Conservation (phyloP, 2,329 filamentous ascomycete genomes). For the Colletotrichum higginsianum region DNA sequence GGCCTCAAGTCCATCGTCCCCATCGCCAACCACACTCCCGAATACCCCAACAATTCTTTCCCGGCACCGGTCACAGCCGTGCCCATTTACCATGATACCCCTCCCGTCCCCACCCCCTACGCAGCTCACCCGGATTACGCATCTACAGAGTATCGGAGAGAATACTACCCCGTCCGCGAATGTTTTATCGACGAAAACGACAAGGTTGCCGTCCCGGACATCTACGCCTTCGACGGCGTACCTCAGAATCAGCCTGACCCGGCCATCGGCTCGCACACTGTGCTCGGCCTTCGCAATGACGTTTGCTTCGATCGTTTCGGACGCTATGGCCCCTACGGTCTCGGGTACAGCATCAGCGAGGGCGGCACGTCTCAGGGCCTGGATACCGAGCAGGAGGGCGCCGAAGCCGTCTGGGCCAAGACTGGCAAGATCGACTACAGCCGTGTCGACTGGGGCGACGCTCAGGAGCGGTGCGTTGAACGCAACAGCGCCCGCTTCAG, state of each 20-base stretch:
- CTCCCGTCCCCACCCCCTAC: constrained; percentile 60
- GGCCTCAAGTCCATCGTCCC: constrained; percentile 81
- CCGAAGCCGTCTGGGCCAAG: constrained; percentile 70
- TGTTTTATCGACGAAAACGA: constrained; percentile 76
- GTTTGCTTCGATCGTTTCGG: constrained; percentile 92
- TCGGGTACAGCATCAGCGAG: constrained; percentile 82
- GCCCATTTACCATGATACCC: constrained; percentile 51
- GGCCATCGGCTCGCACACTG: constrained; percentile 81
- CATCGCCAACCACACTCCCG: constrained; percentile 74
- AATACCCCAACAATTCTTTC: constrained; percentile 74
- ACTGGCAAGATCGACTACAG: constrained; percentile 71
- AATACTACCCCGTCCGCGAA: constrained; percentile 67
- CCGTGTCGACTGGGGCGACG: constrained; percentile 67
- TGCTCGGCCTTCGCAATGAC: constrained; percentile 82
- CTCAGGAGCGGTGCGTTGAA: constrained; percentile 68
- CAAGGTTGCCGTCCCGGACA: constrained; percentile 70
- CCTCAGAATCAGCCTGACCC: constrained; percentile 84
- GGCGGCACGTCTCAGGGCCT: constrained; percentile 82
- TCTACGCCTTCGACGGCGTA: constrained; percentile 79
- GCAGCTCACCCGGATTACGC: constrained; percentile 79
- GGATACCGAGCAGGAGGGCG: constrained; percentile 80
- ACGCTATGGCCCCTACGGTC: constrained; percentile 85
- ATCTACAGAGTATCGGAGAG: constrained; percentile 67
- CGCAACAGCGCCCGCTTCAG: constrained; percentile 76
- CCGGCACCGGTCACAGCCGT: constrained; percentile 53